Conservation (phyloP, 352 stramenopile genomes). For the Phytophthora citrophthora region DNA sequence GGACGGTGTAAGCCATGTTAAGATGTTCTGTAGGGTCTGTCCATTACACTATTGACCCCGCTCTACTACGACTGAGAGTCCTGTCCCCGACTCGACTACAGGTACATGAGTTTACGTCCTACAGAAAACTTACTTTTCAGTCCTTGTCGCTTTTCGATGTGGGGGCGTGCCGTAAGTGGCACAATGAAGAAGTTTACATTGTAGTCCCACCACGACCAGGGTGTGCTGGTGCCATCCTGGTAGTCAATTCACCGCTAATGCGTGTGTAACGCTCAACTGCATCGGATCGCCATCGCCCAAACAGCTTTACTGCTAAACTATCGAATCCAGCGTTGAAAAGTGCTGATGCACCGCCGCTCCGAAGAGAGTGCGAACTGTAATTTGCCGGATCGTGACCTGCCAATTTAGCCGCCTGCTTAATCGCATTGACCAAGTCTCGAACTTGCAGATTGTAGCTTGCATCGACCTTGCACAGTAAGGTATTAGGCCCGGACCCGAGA, state of each 20-base stretch:
- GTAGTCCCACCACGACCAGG: too few species aligned
- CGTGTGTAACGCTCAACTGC: neutral
- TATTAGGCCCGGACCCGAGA: neutral
- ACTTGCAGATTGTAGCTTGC: neutral
- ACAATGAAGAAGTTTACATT: too few species aligned
- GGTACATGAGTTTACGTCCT: too few species aligned
- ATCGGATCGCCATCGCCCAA: neutral
- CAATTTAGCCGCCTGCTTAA: neutral
- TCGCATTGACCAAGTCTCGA: neutral
- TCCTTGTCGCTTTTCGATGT: too few species aligned
- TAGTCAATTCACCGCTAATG: neutral
- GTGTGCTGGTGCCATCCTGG: too few species aligned
- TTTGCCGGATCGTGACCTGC: neutral
- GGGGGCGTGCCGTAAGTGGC: too few species aligned
- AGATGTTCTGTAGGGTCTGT: too few species aligned
- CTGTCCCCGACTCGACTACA: too few species aligned
- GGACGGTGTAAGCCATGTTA: too few species aligned
- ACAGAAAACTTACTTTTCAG: too few species aligned
- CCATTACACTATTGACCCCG: too few species aligned
- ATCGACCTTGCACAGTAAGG: neutral
- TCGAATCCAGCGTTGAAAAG: neutral
- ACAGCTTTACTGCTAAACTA: neutral
- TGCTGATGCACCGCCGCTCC: neutral
- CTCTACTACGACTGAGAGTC: too few species aligned
- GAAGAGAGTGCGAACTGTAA: neutral